Base-by-base conservation (phyloP, 2,329 filamentous ascomycete genomes). In the Orbilia oligospora region DNA sequence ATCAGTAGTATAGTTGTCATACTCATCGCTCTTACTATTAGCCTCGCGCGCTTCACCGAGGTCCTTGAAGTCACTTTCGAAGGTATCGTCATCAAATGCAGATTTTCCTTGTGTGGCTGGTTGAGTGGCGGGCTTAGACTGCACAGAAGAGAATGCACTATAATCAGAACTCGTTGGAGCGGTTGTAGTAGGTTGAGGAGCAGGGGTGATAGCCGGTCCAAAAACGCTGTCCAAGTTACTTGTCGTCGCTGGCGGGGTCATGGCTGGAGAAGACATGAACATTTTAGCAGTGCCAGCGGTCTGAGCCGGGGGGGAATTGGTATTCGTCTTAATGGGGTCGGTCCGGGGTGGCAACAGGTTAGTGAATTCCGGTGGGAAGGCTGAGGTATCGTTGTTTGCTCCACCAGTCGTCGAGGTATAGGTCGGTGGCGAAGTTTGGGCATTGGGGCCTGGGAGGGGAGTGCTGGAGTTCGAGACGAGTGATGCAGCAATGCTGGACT, bases 1-100 rank as follows among this genome's bases (percentile, higher is more conserved):
- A 53, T 90, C 88, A 63, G 86, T 85, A 77, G 85, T 84, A 22
- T 85, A 71, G 24, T 71, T 69, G 30, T 77, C 70, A 44, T 94
- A 93, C 80, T 95, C 92, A 75, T 95, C 90, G 24, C 89, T 90
- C 61, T 91, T 86, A 69, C 87, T 86, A 63, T 85, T 85, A 5
- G 85, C 92, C 84, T 96, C 93, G 83, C 93, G 93, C 53, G 93
- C 93, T 82, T 97, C 93, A 76, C 93, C 91, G 16, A 97, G 88
- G 70, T 93, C 93, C 81, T 93, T 92, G 81, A 96, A 96, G 49
- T 93, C 92, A 80, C 91, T 89, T 63, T 93, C 92, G 77, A 94
- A 89, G 48, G 80, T 80, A 64, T 94, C 92, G 69, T 88, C 87
- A 78, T 92, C 91, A 83, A 94, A 93, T 0, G 89, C 87, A 20